Conservation (phyloP, 2,329 filamentous ascomycete genomes). For the Penicillium oxalicum region DNA sequence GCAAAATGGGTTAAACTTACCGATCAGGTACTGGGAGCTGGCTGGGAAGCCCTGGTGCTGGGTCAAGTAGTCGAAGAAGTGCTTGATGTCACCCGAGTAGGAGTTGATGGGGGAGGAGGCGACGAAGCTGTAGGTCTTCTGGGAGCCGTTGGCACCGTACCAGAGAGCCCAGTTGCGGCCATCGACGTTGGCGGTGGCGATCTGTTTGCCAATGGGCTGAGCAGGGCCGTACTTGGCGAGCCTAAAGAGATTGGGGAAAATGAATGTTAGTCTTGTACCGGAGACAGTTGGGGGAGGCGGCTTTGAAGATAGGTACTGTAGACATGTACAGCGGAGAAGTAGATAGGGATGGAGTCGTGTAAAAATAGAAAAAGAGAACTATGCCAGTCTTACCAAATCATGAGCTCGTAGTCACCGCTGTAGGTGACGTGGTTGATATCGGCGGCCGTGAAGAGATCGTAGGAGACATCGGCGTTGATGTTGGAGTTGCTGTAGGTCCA, state of each 20-base stretch:
- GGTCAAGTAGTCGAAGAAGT: constrained; percentile 51
- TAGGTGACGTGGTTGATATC: constrained; percentile 34
- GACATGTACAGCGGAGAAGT: too few relatives aligned
- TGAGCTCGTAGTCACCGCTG: constrained; percentile 51
- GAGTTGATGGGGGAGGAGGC: constrained; percentile 39
- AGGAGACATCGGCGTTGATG: constrained; percentile 52
- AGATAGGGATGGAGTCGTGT: constrained; percentile 17
- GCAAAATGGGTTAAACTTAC: not conserved
- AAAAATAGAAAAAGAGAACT: too few relatives aligned
- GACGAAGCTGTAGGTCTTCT: constrained; percentile 55
- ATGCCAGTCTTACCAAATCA: constrained; percentile 48
- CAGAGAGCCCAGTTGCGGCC: constrained; percentile 52
- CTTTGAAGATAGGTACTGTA: too few relatives aligned
- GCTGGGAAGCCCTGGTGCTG: constrained; percentile 43
- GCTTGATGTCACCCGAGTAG: constrained; percentile 52
- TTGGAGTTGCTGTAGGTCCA: constrained; percentile 46
- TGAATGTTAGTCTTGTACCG: too few relatives aligned
- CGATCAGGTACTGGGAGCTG: constrained; percentile 45
- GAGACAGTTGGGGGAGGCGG: too few relatives aligned
- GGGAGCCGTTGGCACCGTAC: constrained; percentile 48
- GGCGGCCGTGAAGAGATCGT: constrained; percentile 52
- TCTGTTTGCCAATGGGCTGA: constrained; percentile 49
- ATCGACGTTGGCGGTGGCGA: constrained; percentile 47
- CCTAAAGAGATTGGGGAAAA: not conserved
- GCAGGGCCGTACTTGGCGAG: constrained; percentile 30